phyloP scores from a whole-genome alignment of 805 yeast genomes.

The Candida ficus region DNA sequence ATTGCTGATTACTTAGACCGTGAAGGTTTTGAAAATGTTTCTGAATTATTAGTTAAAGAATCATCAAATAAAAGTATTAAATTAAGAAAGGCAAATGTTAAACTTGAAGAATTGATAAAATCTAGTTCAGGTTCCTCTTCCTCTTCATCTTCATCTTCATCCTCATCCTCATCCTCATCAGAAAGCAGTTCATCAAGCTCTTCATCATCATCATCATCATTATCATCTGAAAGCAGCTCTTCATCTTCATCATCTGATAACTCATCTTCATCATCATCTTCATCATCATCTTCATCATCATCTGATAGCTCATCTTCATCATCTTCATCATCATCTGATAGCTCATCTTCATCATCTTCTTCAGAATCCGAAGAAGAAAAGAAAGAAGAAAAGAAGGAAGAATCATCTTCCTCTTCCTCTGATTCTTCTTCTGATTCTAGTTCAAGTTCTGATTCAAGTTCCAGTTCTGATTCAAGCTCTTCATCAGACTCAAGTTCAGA shows the following conservation, averaged over 20 bases:
- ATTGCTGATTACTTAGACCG: constrained; percentile 21
- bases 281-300: too few species aligned
- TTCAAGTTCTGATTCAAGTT: too few species aligned
- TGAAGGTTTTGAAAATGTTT: constrained; percentile 14
- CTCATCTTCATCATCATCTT: constrained; percentile 20
- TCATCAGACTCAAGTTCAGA: constrained; percentile 20
- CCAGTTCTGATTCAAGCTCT: too few species aligned
- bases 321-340: too few species aligned
- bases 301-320: too few species aligned
- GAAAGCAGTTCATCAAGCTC: constrained; percentile 18
- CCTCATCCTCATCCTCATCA: constrained; percentile 20
- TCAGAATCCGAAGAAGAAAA: too few species aligned
- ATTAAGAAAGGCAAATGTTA: constrained; percentile 8
- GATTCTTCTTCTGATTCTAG: too few species aligned
- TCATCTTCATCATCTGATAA: too few species aligned
- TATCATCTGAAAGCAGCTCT: too few species aligned
- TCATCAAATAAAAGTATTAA: constrained; percentile 15
- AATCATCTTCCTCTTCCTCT: too few species aligned
- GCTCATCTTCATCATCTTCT: too few species aligned
- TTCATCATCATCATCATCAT: constrained; percentile 22
- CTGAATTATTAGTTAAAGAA: constrained; percentile 16
- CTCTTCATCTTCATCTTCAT: constrained; percentile 19
- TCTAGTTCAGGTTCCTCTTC: constrained; percentile 15
- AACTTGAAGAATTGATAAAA: constrained; percentile 7
- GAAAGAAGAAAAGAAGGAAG: too few species aligned